These are phyloP conservation scores for Alternaria burnsii DNA, from an alignment of 2,329 filamentous ascomycete genomes.

Conservation along the genomic window DNA sequence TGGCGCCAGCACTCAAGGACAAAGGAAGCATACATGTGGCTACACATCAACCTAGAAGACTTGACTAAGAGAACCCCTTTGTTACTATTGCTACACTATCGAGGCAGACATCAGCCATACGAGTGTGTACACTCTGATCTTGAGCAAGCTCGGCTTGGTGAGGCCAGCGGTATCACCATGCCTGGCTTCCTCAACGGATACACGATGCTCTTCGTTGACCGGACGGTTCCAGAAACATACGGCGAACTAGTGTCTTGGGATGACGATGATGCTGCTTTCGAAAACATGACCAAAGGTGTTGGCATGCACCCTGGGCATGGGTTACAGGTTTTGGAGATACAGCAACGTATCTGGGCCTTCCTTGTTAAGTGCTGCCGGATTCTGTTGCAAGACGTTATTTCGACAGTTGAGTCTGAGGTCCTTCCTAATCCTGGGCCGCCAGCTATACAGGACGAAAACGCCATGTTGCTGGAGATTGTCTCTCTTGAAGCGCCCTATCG, in stretches of 20 bases:
- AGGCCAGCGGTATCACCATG: background rate
- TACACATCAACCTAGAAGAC: no score
- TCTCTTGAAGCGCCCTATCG: constrained; percentile 62
- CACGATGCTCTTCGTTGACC: constrained; percentile 47
- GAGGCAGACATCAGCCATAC: constrained; percentile 58
- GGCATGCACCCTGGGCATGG: constrained; percentile 59
- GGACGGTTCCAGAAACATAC: constrained; percentile 43
- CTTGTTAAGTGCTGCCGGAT: constrained; percentile 56
- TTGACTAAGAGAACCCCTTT: constrained; percentile 47
- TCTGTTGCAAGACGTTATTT: background rate
- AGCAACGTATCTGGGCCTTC: constrained; percentile 59
- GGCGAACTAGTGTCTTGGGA: constrained; percentile 50
- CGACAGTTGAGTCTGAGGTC: background rate
- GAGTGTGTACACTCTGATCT: constrained; percentile 60
- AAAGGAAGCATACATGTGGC: no score
- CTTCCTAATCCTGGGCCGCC: no score
- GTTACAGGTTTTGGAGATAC: constrained; percentile 61
- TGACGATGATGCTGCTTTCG: constrained; percentile 50
- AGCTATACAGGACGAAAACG: background rate
- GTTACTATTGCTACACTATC: constrained; percentile 60
- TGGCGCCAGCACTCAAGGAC: background rate
- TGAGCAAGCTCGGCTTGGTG: constrained; percentile 14
- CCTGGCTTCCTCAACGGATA: constrained; percentile 31
- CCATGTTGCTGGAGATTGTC: constrained; percentile 17
- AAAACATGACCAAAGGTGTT: constrained; percentile 46